phyloP scores from a whole-genome alignment of 2,329 filamentous ascomycete genomes.

The Apiospora marii region DNA sequence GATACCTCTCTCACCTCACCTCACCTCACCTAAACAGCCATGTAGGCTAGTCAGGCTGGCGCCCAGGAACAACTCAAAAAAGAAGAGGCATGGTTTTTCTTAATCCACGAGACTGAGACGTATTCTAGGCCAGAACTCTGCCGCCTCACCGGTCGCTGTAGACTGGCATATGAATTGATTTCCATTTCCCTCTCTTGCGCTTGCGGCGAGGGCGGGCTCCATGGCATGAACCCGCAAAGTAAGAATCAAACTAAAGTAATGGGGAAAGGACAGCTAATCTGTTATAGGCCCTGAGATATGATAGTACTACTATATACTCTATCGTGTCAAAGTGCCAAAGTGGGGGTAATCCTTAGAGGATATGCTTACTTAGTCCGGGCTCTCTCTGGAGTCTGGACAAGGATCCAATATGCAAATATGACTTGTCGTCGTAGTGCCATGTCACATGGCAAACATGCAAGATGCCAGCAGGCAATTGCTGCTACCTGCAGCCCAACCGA shows the following conservation, averaged over 20 bases:
- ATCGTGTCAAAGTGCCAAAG: not conserved
- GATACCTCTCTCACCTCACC: not conserved
- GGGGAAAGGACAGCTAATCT: constrained; percentile 9
- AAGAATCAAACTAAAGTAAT: constrained; percentile 17
- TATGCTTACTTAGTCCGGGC: constrained; percentile 2
- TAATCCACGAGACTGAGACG: not conserved
- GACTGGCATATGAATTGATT: not conserved
- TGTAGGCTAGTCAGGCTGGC: constrained; percentile 4
- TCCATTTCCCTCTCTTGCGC: not conserved
- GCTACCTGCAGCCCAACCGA: constrained; percentile 1
- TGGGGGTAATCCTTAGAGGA: not conserved
- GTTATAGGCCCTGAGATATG: not conserved
- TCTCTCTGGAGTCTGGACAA: not conserved
- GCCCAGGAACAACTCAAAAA: constrained; percentile 11
- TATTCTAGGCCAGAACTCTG: not conserved
- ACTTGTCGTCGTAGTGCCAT: constrained; percentile 2
- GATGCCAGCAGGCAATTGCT: not conserved
- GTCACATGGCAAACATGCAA: constrained; percentile 21
- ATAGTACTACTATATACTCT: not conserved
- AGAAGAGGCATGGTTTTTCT: not conserved
- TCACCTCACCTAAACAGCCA: no score
- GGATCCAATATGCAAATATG: not conserved
- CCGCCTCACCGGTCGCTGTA: not conserved
- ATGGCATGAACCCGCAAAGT: constrained; percentile 17
- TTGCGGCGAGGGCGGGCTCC: constrained; percentile 4